Evolutionary conservation across 2,329 filamentous ascomycete species (phyloP).

Genomic region (Trichoderma gracile): DNA sequence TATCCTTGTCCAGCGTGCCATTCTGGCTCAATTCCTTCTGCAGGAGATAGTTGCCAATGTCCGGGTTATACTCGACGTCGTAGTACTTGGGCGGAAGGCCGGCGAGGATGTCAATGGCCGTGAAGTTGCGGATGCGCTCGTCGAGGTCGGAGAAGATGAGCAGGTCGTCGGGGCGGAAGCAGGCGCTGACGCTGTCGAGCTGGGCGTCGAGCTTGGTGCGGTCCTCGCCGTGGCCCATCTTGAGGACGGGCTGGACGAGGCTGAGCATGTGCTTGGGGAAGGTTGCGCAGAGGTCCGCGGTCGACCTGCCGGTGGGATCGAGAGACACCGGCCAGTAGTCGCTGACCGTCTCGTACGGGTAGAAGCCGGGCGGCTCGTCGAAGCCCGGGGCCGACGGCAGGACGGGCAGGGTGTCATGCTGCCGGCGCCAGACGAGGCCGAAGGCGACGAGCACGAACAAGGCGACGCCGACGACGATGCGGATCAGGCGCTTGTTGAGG

Average conservation of each 20-base stretch:
- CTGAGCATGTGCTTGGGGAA: constrained; percentile 38
- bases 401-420: neutral
- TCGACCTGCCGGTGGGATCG: constrained; percentile 32
- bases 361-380: constrained; percentile 25
- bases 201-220: constrained; percentile 43
- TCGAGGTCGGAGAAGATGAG: constrained; percentile 55
- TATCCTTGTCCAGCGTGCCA: constrained; percentile 38
- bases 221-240: constrained; percentile 38
- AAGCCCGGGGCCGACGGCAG: constrained; percentile 4
- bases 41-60: constrained; percentile 45
- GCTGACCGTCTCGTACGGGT: constrained; percentile 36
- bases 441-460: constrained; percentile 32
- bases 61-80: constrained; percentile 36
- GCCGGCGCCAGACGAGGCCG: constrained; percentile 32
- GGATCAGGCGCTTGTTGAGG: constrained; percentile 39
- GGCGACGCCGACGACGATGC: constrained; percentile 33
- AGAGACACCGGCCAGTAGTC: constrained; percentile 36
- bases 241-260: constrained; percentile 38
- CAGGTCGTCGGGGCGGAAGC: constrained; percentile 44
- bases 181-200: constrained; percentile 54
- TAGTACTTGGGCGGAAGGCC: constrained; percentile 46
- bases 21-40: constrained; percentile 41
- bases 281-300: constrained; percentile 36
- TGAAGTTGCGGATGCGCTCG: constrained; percentile 46
- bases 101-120: constrained; percentile 48